These are phyloP conservation scores for Wakefieldia striispora DNA, from an alignment of 768 basidiomycete genomes.

Conservation along the genomic window DNA sequence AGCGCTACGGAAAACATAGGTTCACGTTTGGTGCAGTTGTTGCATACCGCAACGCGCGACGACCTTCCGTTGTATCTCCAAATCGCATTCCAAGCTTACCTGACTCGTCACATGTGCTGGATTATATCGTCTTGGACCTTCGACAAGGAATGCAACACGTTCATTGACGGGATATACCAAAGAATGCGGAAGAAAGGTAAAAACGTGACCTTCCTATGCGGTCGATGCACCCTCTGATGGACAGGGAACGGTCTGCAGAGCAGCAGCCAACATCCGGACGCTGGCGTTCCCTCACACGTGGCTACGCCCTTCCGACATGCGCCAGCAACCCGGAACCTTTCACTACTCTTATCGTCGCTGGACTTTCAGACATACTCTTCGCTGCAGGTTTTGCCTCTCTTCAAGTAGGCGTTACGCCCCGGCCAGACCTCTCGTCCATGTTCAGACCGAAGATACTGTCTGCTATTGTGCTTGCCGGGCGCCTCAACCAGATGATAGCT, in stretches of 20 bases:
- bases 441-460: constrained; percentile 5
- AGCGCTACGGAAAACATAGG: constrained; percentile 2
- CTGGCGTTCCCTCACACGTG: constrained; percentile 11
- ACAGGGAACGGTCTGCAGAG: constrained; percentile 1
- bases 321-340: neutral
- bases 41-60: neutral
- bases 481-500: constrained; percentile 7
- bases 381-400: constrained; percentile 7
- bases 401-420: neutral
- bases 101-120: neutral
- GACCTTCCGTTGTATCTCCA: constrained; percentile 3
- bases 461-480: constrained; percentile 8
- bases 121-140: constrained; percentile 14
- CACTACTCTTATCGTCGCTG: neutral
- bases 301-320: neutral
- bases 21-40: neutral
- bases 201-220: neutral
- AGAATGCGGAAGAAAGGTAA: constrained; percentile 7
- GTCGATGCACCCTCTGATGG: neutral
- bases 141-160: neutral
- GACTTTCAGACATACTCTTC: constrained; percentile 6
- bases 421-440: neutral
- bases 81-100: constrained; percentile 10
- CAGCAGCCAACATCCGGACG: constrained; percentile 11
- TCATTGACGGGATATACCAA: constrained; percentile 9